Evolutionary conservation across 768 basidiomycete species (phyloP), one percentile per base, ranked within the genome.

Genomic region (Sarcodon sp.): DNA sequence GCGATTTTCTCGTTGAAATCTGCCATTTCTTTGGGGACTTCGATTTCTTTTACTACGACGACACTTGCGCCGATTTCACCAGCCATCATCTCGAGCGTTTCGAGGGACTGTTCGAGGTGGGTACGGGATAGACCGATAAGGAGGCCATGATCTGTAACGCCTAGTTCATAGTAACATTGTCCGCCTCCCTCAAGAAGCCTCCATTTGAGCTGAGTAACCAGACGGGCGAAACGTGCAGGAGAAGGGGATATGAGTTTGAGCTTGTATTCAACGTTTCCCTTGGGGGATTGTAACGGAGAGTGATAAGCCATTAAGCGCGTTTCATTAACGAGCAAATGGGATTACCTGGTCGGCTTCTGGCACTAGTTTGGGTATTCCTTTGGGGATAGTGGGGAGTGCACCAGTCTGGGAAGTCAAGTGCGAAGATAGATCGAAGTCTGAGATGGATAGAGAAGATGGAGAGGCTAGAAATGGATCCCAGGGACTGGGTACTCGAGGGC

Each of bases 151-250:
- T 98, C 93, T 18, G 85, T 81, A 0, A 98, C 84, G 51, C 64
- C 64, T 35, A 67, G 60, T 48, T 80, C 77, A 57, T 80, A 80
- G 50, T 75, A 68, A 0, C 76, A 76, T 48, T 71, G 68, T 27
- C 75, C 75, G 43, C 70, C 67, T 11, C 77, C 77, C 54, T 79
- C 71, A 21, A 74, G 69, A 12, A 80, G 63, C 2, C 93, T 77
- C 92, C 94, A 97, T 59, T 94, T 92, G 64, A 96, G 78, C 65
- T 97, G 93, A 0, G 93, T 97, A 48, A 91, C 87, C 16, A 98
- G 82, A 51, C 83, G 78, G 3, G 77, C 74, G 55, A 89, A 88
- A 43, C 87, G 86, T 4, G 78, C 72, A 0, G 79, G 76, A 11
- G 85, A 72, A 0, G 91, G 88, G 44, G 79, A 71, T 36, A 91